phyloP scores from a whole-genome alignment of 805 yeast genomes.

The Yarrowia sp. region DNA sequence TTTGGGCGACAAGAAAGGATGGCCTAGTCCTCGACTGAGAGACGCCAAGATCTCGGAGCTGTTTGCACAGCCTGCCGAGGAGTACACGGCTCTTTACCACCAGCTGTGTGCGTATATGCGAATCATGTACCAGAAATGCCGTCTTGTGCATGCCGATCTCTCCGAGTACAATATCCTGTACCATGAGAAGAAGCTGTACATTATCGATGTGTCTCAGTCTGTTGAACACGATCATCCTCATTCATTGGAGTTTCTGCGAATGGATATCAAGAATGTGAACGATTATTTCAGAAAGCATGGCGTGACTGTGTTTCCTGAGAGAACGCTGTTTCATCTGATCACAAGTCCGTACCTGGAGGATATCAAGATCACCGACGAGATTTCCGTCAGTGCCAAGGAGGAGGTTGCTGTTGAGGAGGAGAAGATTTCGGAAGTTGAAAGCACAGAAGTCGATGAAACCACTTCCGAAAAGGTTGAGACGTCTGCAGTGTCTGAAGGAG shows the following conservation, averaged over 20 bases:
- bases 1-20: constrained; percentile 73
- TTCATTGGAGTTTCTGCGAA: constrained; percentile 91
- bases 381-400: constrained; percentile 1
- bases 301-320: constrained; percentile 80
- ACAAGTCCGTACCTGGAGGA: constrained; percentile 51
- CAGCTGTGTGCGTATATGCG: constrained; percentile 86
- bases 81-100: constrained; percentile 70
- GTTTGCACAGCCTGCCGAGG: constrained; percentile 58
- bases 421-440: background rate
- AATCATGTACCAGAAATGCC: constrained; percentile 83
- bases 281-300: constrained; percentile 80
- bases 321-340: constrained; percentile 79
- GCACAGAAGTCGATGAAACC: constrained; percentile 48
- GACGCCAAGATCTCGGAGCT: constrained; percentile 69
- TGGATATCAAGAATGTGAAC: constrained; percentile 97
- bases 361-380: constrained; percentile 25
- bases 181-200: constrained; percentile 77
- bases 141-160: constrained; percentile 94
- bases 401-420: background rate
- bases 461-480: constrained; percentile 34
- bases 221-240: constrained; percentile 98
- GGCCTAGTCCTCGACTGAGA: constrained; percentile 87
- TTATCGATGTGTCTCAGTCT: constrained; percentile 95
- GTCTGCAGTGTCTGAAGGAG: background rate
- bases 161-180: constrained; percentile 90